phyloP scores from a whole-genome alignment of 495 filamentous ascomycete species.

The Arthonia radiata region DNA sequence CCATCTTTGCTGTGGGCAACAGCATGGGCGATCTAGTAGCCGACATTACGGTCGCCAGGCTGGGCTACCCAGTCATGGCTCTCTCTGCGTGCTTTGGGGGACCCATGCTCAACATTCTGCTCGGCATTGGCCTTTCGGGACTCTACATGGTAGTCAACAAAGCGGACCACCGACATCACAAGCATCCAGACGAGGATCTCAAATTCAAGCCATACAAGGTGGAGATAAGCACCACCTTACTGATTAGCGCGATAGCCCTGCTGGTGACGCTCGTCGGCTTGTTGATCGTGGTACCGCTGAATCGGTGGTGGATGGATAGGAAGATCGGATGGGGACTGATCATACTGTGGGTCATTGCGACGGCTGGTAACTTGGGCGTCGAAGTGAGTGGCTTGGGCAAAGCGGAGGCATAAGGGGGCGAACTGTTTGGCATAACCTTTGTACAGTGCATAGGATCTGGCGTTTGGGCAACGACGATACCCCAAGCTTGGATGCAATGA shows the following conservation, averaged over 20 bases:
- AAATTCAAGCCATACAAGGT: conserved; percentile 37
- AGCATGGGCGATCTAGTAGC: conserved; percentile 86
- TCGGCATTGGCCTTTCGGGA: conserved; percentile 77
- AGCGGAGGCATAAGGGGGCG: no score
- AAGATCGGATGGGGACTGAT: conserved; percentile 65
- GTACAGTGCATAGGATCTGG: no score
- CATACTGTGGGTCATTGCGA: conserved; percentile 66
- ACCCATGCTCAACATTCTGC: conserved; percentile 89
- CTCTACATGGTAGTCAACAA: conserved; percentile 53
- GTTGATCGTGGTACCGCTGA: conserved; percentile 58
- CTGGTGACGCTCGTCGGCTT: conserved; percentile 57
- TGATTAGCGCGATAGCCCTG: conserved; percentile 60
- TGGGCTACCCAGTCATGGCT: conserved; percentile 95
- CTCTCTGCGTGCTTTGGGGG: conserved; percentile 89
- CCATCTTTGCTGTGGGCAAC: conserved; percentile 91
- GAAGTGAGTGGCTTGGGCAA: conserved; percentile 30
- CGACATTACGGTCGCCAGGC: conserved; percentile 73
- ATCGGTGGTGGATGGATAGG: conserved; percentile 72
- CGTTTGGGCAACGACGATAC: no score
- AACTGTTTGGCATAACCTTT: no score
- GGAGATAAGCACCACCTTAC: conserved; percentile 54
- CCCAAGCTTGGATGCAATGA: no score
- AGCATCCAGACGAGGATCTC: conserved; percentile 27
- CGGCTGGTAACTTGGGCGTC: conserved; percentile 55
- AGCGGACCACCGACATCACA: conserved; percentile 24